These are phyloP conservation scores for Cystoisospora suis DNA, from an alignment of 169 alveolate genomes.

Conservation along the genomic window DNA sequence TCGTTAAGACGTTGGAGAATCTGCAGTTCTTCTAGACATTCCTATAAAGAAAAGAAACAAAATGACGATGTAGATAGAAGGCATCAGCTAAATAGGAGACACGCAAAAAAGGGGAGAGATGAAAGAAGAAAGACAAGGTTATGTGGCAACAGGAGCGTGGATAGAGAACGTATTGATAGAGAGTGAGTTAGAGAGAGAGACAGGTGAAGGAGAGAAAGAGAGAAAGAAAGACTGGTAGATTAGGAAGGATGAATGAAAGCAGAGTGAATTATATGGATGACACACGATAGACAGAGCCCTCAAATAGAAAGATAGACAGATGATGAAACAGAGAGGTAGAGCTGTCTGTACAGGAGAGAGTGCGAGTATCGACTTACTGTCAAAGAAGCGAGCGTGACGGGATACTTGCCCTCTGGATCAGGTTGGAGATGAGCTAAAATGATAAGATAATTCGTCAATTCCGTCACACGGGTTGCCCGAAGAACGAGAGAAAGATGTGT, in stretches of 20 bases:
- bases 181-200: too few relatives aligned
- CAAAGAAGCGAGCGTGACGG: slow-evolving; percentile 46
- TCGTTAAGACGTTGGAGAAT: slow-evolving; percentile 27
- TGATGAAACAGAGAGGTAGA: too few relatives aligned
- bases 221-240: background rate
- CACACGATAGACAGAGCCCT: too few relatives aligned
- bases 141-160: too few relatives aligned
- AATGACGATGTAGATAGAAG: background rate
- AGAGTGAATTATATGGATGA: too few relatives aligned
- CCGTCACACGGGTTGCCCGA: slow-evolving; percentile 16
- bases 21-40: slow-evolving; percentile 57
- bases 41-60: slow-evolving; percentile 23
- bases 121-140: too few relatives aligned
- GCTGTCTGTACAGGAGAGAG: too few relatives aligned
- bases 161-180: too few relatives aligned
- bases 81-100: background rate
- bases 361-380: slow-evolving; percentile 32
- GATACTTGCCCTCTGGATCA: slow-evolving; percentile 31
- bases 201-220: background rate
- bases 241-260: too few relatives aligned
- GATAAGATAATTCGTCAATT: slow-evolving; percentile 29
- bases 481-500: slow-evolving; percentile 36
- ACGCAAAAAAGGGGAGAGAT: background rate
- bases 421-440: slow-evolving; percentile 18
- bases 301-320: too few relatives aligned